Conservation (phyloP, 768 basidiomycete species). For the Ramaria sp. region DNA sequence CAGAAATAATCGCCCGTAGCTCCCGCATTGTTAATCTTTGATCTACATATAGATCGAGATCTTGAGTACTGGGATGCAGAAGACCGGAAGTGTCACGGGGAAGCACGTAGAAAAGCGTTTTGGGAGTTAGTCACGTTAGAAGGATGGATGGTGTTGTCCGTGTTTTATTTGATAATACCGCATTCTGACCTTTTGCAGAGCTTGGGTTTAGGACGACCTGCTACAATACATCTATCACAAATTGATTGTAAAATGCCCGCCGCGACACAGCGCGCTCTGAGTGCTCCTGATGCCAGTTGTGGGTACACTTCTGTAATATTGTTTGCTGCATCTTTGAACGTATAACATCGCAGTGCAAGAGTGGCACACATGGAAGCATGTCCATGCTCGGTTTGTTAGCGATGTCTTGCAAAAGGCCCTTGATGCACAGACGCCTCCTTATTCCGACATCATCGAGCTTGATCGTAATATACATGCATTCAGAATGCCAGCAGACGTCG, state of each 20-base stretch:
- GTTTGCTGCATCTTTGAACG: not conserved
- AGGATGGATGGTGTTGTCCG: constrained; percentile 3
- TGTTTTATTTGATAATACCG: not conserved
- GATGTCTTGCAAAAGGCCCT: constrained; percentile 3
- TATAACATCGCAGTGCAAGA: not conserved
- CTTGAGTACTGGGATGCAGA: constrained; percentile 7
- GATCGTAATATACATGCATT: constrained; percentile 6
- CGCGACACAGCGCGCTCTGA: not conserved
- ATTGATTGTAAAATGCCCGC: constrained; percentile 9
- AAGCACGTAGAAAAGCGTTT: constrained; percentile 4
- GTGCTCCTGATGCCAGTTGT: not conserved
- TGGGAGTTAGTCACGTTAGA: constrained; percentile 8
- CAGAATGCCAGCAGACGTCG: not conserved
- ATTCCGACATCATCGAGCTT: constrained; percentile 4
- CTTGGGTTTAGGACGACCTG: constrained; percentile 3
- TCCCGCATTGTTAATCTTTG: not conserved
- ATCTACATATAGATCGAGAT: constrained; percentile 1
- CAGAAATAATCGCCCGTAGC: not conserved
- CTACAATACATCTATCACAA: constrained; percentile 6
- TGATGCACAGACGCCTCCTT: constrained; percentile 3
- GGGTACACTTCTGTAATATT: not conserved
- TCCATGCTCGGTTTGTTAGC: not conserved
- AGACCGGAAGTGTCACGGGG: not conserved
- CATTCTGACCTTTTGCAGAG: not conserved
- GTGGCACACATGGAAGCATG: constrained; percentile 9